Evolutionary conservation across 169 alveolate genomes (phyloP), one percentile per base, ranked within the genome.

Genomic region (Plasmodium sp.): DNA sequence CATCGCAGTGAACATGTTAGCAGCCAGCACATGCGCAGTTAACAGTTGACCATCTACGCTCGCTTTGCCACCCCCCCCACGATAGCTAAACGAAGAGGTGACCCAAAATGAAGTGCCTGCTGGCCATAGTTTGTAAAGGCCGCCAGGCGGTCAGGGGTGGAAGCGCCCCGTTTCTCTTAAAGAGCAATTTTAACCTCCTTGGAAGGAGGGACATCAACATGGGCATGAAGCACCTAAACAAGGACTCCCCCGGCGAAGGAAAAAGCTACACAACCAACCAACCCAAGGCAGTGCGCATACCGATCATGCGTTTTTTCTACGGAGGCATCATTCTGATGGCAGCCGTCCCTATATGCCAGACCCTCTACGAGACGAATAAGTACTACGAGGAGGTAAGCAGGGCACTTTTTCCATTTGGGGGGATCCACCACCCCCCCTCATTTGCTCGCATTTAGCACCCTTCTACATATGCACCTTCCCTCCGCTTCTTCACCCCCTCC

Each of bases 281-380:
- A 54, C 95, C 95, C 7, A 91, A 91, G 41, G 95, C 91, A 31
- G 56, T 43, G 5, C 82, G 95, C 18, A 36, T 91, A 67, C 95
- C 95, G 18, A 91, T 91, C 43, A 91, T 91, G 95, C 72, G 71
- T 3, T 48, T 39, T 56, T 81, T 91, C 41, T 91, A 91, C 12
- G 95, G 95, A 18, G 14, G 71, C 22, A 91, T 91, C 27, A 27
- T 73, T 58, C 34, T 91, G 7, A 91, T 91, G 95, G 90, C 95
- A 5, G 45, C n/a, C 81, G 83, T 91, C 77, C 95, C 95, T 3
- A 91, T 91, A 67, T 51, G 83, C 34, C 95, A 91, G 92, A 81
- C 95, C 3, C 92, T 91, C 14, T 91, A 91, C 71, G 95, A 91
- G 74, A 91, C 95, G 18, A 75, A 91, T 41, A 91, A 91, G 56